These are phyloP conservation scores for Dalbergia cultrata DNA, from an alignment of 306 rosid genomes.

Conservation along the genomic window DNA sequence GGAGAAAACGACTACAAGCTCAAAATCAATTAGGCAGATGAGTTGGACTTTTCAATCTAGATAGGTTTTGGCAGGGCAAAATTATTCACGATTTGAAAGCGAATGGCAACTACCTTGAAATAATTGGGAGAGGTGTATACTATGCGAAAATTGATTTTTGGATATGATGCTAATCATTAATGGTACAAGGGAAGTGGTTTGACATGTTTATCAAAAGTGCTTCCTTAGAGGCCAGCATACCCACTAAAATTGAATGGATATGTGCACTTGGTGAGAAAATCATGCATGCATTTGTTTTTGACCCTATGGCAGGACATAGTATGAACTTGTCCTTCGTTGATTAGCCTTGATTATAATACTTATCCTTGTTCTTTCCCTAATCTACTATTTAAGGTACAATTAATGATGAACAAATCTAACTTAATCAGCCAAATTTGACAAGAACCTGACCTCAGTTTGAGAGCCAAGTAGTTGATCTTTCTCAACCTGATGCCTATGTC, in stretches of 20 bases:
- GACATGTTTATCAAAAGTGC: constrained; percentile 42
- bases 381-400: constrained; percentile 39
- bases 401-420: constrained; percentile 24
- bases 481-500: constrained; percentile 45
- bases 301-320: neutral
- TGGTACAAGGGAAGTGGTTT: constrained; percentile 44
- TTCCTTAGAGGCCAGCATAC: constrained; percentile 37
- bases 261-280: constrained; percentile 10
- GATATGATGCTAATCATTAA: constrained; percentile 47
- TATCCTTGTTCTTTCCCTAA: constrained; percentile 25
- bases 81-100: constrained; percentile 46
- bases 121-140: constrained; percentile 30
- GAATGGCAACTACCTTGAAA: constrained; percentile 45
- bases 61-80: constrained; percentile 47
- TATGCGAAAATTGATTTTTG: constrained; percentile 29
- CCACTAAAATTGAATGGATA: constrained; percentile 44
- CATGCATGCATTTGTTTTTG: constrained; percentile 43
- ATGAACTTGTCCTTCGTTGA: constrained; percentile 8
- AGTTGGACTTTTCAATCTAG: constrained; percentile 36
- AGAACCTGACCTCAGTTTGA: constrained; percentile 40
- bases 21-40: constrained; percentile 51
- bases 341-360: constrained; percentile 32
- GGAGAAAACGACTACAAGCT: constrained; percentile 35
- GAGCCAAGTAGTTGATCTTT: constrained; percentile 42
- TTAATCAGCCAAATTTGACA: constrained; percentile 35